phyloP scores from a whole-genome alignment of 2,329 filamentous ascomycete genomes.

The Periconia digitata region DNA sequence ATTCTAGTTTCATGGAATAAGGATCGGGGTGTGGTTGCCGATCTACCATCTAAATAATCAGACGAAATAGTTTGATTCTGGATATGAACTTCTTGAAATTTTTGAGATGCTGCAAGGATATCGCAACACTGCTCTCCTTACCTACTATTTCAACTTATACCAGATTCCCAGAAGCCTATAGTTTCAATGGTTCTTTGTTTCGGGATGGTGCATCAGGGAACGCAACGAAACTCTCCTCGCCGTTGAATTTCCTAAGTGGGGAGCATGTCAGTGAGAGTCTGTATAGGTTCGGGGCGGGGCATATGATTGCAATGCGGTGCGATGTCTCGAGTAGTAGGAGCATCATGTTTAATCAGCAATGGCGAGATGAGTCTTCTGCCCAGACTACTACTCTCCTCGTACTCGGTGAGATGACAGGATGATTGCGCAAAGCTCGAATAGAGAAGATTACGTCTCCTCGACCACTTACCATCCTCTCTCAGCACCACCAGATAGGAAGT shows the following conservation, averaged over 20 bases:
- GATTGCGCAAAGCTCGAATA: background rate
- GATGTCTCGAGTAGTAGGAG: no score
- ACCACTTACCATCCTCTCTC: slow-evolving; percentile 79
- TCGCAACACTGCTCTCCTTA: no score
- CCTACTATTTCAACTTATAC: no score
- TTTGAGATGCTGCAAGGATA: no score
- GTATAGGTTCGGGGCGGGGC: background rate
- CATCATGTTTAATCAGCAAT: no score
- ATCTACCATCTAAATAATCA: no score
- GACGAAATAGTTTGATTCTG: no score
- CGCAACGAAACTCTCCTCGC: slow-evolving; percentile 39
- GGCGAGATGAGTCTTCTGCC: no score
- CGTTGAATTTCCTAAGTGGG: slow-evolving; percentile 36
- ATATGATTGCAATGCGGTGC: no score
- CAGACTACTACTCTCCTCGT: background rate
- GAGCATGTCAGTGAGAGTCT: slow-evolving; percentile 4
- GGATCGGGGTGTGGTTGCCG: no score
- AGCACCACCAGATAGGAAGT: slow-evolving; percentile 74
- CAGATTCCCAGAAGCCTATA: slow-evolving; percentile 23
- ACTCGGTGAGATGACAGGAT: background rate
- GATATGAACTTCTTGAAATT: no score
- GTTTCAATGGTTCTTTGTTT: slow-evolving; percentile 21
- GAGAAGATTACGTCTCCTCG: background rate
- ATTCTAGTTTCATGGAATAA: no score
- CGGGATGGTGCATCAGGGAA: slow-evolving; percentile 25